Conservation (phyloP, 2,329 filamentous ascomycete species). For the Fonsecaea multimorphosa region DNA sequence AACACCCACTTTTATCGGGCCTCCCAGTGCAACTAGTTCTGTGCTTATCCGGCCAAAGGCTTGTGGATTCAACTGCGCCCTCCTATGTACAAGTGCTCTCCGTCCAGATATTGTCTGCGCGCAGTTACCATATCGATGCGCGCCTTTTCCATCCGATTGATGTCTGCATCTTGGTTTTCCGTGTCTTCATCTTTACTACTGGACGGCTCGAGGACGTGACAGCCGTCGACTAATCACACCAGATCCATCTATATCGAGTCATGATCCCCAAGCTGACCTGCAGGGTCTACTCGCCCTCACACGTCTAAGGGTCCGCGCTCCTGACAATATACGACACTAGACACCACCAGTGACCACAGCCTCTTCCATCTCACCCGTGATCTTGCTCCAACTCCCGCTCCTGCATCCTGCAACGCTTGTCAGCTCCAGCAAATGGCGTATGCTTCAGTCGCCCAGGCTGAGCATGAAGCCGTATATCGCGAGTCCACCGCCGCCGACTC, state of each 20-base stretch:
- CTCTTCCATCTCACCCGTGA: conserved; percentile 20
- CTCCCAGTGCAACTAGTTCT: neutral
- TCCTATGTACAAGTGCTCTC: neutral
- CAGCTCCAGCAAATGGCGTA: conserved; percentile 30
- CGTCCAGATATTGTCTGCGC: neutral
- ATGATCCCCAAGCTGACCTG: conserved; percentile 10
- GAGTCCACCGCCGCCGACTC: conserved; percentile 13
- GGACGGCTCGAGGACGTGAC: neutral
- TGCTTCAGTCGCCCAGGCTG: conserved; percentile 33
- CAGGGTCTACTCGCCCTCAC: conserved; percentile 16
- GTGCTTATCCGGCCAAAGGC: conserved; percentile 6
- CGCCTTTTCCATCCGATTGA: neutral
- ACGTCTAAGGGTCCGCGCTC: conserved; percentile 16
- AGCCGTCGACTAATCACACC: neutral
- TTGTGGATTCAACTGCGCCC: conserved; percentile 16
- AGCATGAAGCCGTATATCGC: conserved; percentile 25
- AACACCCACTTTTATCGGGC: conserved; percentile 11
- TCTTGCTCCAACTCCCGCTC: conserved; percentile 1
- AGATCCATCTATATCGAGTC: neutral
- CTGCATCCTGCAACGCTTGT: conserved; percentile 1
- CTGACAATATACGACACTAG: conserved; percentile 11
- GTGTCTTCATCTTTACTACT: neutral
- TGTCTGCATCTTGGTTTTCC: neutral
- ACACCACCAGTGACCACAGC: conserved; percentile 11
- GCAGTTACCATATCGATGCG: neutral